Conservation (phyloP, 305 asterid species). For the Rubia tinctorum region DNA sequence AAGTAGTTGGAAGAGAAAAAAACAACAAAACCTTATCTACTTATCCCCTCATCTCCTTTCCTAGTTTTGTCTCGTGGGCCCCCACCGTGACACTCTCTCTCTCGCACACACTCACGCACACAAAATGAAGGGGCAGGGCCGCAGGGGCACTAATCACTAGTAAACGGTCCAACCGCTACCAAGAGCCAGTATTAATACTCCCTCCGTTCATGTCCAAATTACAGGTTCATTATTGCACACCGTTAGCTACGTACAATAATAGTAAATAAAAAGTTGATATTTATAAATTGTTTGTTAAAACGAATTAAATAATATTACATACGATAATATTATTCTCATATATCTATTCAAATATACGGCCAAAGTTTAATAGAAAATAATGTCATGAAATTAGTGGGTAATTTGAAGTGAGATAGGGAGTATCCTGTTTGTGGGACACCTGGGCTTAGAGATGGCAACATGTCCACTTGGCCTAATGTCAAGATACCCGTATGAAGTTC, state of each 20-base stretch:
- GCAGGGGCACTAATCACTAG: conserved; percentile 5
- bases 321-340: no score
- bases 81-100: background rate
- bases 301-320: no score
- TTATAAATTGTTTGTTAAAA: no score
- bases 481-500: conserved; percentile 14
- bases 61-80: conserved; percentile 12
- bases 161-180: background rate
- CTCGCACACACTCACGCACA: background rate
- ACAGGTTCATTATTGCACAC: no score
- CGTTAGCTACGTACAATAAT: no score
- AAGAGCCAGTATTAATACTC: conserved; percentile 6
- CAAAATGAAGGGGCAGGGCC: background rate
- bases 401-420: no score
- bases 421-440: conserved; percentile 19
- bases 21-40: conserved; percentile 19
- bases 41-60: conserved; percentile 8
- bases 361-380: no score
- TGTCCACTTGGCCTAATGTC: conserved; percentile 27
- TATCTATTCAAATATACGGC: no score
- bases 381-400: no score
- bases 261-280: no score
- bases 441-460: conserved; percentile 19
- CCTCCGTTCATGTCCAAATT: no score
- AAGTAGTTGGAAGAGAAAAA: background rate